Conservation (phyloP, 306 rosid species). For the Pyrus betulifolia region DNA sequence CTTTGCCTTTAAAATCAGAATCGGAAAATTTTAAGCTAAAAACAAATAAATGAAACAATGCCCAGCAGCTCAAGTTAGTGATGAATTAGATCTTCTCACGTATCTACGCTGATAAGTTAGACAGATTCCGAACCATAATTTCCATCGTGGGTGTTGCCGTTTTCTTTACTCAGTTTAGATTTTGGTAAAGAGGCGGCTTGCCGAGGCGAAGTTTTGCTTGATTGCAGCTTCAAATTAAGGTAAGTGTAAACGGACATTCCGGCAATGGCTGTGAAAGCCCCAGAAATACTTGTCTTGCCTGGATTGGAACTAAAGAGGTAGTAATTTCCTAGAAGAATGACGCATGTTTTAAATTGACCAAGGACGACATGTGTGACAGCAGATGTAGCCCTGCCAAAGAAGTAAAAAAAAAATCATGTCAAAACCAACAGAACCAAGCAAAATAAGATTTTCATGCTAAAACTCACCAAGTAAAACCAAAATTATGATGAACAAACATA, state of each 20-base stretch:
- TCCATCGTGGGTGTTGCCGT: constrained; percentile 49
- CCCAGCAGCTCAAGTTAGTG: background rate
- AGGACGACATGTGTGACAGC: constrained; percentile 89
- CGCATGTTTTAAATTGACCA: constrained; percentile 94
- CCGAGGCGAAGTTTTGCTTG: constrained; percentile 45
- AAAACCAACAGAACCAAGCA: constrained; percentile 9
- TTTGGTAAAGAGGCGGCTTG: constrained; percentile 55
- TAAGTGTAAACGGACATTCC: constrained; percentile 86
- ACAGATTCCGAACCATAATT: constrained; percentile 65
- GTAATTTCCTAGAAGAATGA: constrained; percentile 81
- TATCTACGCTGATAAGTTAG: constrained; percentile 19
- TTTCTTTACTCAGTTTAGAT: constrained; percentile 76
- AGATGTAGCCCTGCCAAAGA: constrained; percentile 75
- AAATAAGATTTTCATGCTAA: background rate
- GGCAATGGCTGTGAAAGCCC: constrained; percentile 77
- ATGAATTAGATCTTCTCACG: constrained; percentile 13
- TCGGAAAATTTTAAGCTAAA: background rate
- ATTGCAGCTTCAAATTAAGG: constrained; percentile 58
- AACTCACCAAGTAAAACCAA: background rate
- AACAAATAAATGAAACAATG: constrained; percentile 11
- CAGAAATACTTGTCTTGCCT: constrained; percentile 65
- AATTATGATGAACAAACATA: background rate
- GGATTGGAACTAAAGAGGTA: constrained; percentile 80
- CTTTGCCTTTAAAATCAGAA: background rate
- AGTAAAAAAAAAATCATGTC: background rate